Conservation (phyloP, 148 eudicot genomes). For the Rhododendron ovatum region DNA sequence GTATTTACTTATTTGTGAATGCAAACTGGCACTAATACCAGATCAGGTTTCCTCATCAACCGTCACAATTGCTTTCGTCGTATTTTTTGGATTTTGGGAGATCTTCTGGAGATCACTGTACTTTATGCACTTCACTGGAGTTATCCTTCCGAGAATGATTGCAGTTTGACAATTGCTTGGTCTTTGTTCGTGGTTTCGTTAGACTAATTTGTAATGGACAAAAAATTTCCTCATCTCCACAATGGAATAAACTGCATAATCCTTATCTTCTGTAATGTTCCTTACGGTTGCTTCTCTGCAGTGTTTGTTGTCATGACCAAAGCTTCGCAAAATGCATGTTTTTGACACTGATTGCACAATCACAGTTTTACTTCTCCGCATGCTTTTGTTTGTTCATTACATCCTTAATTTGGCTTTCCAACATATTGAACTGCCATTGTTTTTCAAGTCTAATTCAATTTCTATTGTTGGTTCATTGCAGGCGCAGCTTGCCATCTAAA, state of each 20-base stretch:
- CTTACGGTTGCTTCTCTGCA: not conserved
- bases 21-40: not conserved
- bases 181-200: not conserved
- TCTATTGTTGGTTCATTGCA: constrained; percentile 27
- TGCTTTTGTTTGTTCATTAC: not conserved
- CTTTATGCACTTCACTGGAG: not conserved
- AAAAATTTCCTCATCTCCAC: not conserved
- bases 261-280: not conserved
- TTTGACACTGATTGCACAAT: not conserved
- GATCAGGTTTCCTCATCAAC: not conserved
- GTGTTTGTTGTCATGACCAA: not conserved
- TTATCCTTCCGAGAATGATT: not conserved
- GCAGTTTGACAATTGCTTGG: not conserved
- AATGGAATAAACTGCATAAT: not conserved
- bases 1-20: not conserved
- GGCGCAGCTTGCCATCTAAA: constrained; percentile 48
- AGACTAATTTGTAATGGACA: not conserved
- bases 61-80: not conserved
- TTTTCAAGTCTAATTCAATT: not conserved
- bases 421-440: not conserved
- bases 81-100: not conserved
- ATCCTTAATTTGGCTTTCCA: not conserved
- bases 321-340: not conserved
- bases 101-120: not conserved
- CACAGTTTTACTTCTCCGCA: not conserved